Evolutionary conservation across 371 early-diverging fungal species (phyloP).

Genomic region (Coemansia sp.): DNA sequence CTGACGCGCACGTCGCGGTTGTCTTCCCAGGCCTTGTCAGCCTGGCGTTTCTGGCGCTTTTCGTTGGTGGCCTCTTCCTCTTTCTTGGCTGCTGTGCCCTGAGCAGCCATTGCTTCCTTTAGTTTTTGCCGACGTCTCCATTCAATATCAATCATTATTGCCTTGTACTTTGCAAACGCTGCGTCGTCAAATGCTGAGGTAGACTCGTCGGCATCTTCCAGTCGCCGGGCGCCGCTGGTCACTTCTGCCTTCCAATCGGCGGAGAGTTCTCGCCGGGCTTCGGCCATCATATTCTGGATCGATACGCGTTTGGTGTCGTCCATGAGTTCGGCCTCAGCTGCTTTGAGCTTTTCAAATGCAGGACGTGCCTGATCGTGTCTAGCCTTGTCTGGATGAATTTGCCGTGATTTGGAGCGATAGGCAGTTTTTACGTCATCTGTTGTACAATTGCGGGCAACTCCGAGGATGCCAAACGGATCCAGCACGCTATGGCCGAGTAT

Average conservation of each 20-base stretch:
- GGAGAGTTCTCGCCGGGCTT: conserved; percentile 58
- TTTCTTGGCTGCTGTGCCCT: conserved; percentile 52
- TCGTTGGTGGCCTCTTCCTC: conserved; percentile 54
- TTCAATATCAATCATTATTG: conserved; percentile 44
- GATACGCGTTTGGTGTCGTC: conserved; percentile 63
- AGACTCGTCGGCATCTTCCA: not conserved
- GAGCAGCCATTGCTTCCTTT: conserved; percentile 70
- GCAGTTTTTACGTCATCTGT: conserved; percentile 66
- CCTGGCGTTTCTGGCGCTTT: conserved; percentile 65
- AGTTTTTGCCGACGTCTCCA: conserved; percentile 54
- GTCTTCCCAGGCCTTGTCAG: conserved; percentile 72
- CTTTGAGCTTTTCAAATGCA: conserved; percentile 82
- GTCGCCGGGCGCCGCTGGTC: not conserved
- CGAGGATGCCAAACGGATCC: conserved; percentile 81
- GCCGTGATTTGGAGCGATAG: conserved; percentile 82
- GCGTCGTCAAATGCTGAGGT: conserved; percentile 12
- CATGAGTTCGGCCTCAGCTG: conserved; percentile 74
- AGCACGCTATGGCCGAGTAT: conserved; percentile 71
- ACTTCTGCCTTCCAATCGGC: conserved; percentile 18
- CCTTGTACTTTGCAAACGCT: conserved; percentile 33
- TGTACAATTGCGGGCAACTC: conserved; percentile 62
- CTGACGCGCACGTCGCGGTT: conserved; percentile 61
- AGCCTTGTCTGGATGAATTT: conserved; percentile 88
- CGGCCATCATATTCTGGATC: conserved; percentile 61
- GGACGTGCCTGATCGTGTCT: conserved; percentile 75